These are phyloP conservation scores for Salvia miltiorrhiza DNA, from an alignment of 257 asterid species.

Conservation along the genomic window DNA sequence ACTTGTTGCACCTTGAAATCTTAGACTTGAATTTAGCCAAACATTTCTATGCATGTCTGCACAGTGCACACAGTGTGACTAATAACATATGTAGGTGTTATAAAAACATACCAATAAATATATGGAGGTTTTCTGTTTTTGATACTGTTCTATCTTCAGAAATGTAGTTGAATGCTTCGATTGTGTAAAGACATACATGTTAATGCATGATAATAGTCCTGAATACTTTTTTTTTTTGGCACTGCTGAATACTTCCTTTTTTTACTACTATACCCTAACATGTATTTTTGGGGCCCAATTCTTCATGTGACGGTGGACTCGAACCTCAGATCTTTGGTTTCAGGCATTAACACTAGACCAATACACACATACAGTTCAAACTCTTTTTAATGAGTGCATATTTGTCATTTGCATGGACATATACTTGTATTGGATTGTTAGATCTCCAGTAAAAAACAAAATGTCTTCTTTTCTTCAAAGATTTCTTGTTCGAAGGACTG, in stretches of 20 bases:
- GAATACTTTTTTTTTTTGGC: neutral
- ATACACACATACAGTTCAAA: neutral
- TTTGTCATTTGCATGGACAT: neutral
- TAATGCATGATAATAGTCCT: neutral
- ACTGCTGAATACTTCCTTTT: neutral
- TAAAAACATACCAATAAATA: neutral
- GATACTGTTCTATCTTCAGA: neutral
- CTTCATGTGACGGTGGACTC: too few species aligned
- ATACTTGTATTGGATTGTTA: neutral
- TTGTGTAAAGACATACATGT: neutral
- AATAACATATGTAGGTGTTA: neutral
- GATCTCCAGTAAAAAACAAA: neutral
- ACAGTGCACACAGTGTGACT: neutral
- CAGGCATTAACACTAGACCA: too few species aligned
- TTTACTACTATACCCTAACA: too few species aligned
- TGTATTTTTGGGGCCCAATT: too few species aligned
- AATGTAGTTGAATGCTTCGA: neutral
- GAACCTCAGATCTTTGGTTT: too few species aligned
- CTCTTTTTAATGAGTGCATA: neutral
- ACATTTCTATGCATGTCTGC: neutral
- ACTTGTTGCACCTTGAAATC: neutral
- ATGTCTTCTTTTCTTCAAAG: neutral
- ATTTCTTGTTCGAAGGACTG: constrained; percentile 2
- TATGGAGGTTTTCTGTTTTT: neutral
- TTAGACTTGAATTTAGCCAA: neutral